These are phyloP conservation scores for Dactylellina cionopaga DNA, from an alignment of 2,329 filamentous ascomycete species.

Conservation along the genomic window DNA sequence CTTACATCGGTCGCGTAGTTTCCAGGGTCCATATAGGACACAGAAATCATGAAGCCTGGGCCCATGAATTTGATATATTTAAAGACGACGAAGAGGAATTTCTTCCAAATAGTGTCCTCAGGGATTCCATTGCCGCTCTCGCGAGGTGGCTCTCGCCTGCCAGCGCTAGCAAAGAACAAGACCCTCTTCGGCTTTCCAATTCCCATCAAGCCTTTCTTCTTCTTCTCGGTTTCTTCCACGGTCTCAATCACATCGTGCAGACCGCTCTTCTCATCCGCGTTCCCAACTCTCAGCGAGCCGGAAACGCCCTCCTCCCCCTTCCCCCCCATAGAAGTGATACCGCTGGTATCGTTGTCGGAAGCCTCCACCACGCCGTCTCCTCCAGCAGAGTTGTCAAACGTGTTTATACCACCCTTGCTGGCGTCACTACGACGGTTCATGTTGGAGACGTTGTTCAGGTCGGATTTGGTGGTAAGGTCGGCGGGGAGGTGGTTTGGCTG, in stretches of 20 bases:
- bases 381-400: conserved; percentile 37
- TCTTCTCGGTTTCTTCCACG: conserved; percentile 6
- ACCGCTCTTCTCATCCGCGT: conserved; percentile 42
- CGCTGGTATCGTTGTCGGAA: conserved; percentile 14
- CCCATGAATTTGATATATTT: conserved; percentile 71
- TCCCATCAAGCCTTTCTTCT: conserved; percentile 4
- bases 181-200: conserved; percentile 27
- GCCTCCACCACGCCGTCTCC: conserved; percentile 38
- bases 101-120: conserved; percentile 42
- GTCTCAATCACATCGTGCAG: conserved; percentile 35
- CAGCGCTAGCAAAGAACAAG: conserved; percentile 44
- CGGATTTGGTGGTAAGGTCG: conserved; percentile 69
- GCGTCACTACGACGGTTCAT: conserved; percentile 42
- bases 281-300: conserved; percentile 31
- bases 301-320: conserved; percentile 45
- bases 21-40: conserved; percentile 71
- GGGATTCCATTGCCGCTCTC: neutral
- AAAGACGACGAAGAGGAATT: conserved; percentile 57
- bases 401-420: conserved; percentile 46
- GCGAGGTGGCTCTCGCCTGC: conserved; percentile 45
- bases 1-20: conserved; percentile 73
- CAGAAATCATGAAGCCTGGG: conserved; percentile 73
- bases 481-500: conserved; percentile 67
- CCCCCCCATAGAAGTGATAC: conserved; percentile 41
- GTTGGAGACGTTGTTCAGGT: conserved; percentile 68